phyloP scores from a whole-genome alignment of 208 protist species.

The Wallacemonas sp. region DNA sequence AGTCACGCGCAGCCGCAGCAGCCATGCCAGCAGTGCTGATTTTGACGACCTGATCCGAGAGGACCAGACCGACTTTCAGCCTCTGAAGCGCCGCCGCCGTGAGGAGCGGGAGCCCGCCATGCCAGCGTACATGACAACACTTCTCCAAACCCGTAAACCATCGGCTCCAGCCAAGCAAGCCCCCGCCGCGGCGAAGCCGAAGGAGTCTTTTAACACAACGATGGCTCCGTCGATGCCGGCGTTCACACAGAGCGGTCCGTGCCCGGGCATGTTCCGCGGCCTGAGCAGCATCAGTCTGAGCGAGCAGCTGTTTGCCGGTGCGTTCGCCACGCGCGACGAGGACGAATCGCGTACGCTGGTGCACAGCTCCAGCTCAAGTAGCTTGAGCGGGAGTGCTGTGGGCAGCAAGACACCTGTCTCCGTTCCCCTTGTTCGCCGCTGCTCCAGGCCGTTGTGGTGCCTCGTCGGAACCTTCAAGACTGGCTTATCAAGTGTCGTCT shows the following conservation, averaged over 20 bases:
- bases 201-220: too few species aligned
- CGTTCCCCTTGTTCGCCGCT: conserved; percentile 27
- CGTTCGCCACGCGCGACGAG: neutral
- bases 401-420: neutral
- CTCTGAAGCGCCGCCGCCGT: conserved; percentile 7
- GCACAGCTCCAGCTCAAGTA: neutral
- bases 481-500: conserved; percentile 53
- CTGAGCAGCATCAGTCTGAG: conserved; percentile 53
- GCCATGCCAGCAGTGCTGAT: conserved; percentile 11
- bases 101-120: conserved; percentile 10
- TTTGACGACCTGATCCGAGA: neutral
- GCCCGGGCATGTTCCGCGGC: conserved; percentile 55
- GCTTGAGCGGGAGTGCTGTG: neutral
- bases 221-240: too few species aligned
- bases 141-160: neutral
- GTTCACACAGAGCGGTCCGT: conserved; percentile 23
- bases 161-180: neutral
- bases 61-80: neutral
- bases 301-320: conserved; percentile 48
- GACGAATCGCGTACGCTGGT: neutral
- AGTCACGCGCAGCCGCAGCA: conserved; percentile 8
- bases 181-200: too few species aligned
- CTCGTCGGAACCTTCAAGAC: conserved; percentile 87
- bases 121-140: conserved; percentile 10
- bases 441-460: conserved; percentile 69